Conservation (phyloP, 257 asterid species). For the Thymus mandschuricus region DNA sequence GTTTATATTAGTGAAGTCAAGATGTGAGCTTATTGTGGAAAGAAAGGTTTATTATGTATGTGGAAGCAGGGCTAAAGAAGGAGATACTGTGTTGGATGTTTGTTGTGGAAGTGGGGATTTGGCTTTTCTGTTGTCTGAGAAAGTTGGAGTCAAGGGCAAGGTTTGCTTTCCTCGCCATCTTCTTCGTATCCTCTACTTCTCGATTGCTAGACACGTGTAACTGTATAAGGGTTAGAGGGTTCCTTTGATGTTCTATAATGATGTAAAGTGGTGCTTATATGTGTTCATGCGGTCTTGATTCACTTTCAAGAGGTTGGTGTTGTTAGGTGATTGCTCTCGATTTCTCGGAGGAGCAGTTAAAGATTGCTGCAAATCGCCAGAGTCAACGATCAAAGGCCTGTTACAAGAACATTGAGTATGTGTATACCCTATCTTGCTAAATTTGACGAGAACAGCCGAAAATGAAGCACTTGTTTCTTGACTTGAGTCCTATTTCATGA, state of each 20-base stretch:
- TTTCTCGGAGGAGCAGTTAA: conserved; percentile 81
- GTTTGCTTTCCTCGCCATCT: conserved; percentile 41
- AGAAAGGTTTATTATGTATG: conserved; percentile 22
- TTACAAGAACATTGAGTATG: conserved; percentile 83
- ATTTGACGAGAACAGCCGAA: conserved; percentile 1
- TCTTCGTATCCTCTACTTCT: not conserved
- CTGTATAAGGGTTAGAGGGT: not conserved
- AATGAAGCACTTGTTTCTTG: conserved; percentile 2
- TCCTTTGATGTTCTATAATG: not conserved
- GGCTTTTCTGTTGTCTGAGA: conserved; percentile 78
- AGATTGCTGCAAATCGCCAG: conserved; percentile 75
- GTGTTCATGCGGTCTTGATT: not conserved
- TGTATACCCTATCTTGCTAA: conserved; percentile 26
- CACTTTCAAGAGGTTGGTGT: not conserved
- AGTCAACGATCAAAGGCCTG: conserved; percentile 55
- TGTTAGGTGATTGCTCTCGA: conserved; percentile 81
- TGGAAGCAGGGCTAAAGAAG: conserved; percentile 69
- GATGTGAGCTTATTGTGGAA: conserved; percentile 13
- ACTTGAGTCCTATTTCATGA: conserved; percentile 4
- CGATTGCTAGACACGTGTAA: not conserved
- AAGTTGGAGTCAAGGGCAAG: conserved; percentile 76
- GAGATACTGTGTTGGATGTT: conserved; percentile 76
- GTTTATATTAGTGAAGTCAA: not conserved
- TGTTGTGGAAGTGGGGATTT: conserved; percentile 97
- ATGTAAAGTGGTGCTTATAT: not conserved